Evolutionary conservation across 371 early-diverging fungal species (phyloP).

Genomic region (Catenaria anguillulae): DNA sequence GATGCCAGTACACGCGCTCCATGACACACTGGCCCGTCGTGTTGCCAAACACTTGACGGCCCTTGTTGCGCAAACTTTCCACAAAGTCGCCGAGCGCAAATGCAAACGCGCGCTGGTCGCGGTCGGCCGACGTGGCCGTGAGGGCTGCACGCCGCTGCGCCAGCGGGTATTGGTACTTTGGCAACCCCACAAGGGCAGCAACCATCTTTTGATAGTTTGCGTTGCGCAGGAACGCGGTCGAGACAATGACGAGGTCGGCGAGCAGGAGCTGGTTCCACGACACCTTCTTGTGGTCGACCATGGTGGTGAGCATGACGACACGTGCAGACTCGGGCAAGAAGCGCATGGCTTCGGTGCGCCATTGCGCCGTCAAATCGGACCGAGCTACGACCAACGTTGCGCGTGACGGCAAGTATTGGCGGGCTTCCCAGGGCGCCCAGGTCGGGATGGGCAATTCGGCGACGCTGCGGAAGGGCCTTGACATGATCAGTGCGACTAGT

Average conservation of each 20-base stretch:
- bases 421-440: background rate
- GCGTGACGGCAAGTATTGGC: background rate
- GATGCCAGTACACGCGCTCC: background rate
- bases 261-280: background rate
- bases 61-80: no score
- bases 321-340: background rate
- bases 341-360: background rate
- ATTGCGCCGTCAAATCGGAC: background rate
- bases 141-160: no score
- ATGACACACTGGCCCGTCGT: no score
- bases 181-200: background rate
- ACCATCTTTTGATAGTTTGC: background rate
- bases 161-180: no score
- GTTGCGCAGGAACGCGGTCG: conserved; percentile 5
- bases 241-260: conserved; percentile 2
- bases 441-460: background rate
- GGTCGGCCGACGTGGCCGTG: no score
- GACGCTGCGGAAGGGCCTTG: background rate
- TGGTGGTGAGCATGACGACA: background rate
- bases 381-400: background rate
- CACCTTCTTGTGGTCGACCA: background rate
- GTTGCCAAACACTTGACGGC: no score
- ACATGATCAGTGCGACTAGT: background rate
- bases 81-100: no score
- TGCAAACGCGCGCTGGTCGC: no score